These are phyloP conservation scores for Saccharomyces hybrid DNA, from an alignment of 1,139 yeast genomes.

Conservation along the genomic window DNA sequence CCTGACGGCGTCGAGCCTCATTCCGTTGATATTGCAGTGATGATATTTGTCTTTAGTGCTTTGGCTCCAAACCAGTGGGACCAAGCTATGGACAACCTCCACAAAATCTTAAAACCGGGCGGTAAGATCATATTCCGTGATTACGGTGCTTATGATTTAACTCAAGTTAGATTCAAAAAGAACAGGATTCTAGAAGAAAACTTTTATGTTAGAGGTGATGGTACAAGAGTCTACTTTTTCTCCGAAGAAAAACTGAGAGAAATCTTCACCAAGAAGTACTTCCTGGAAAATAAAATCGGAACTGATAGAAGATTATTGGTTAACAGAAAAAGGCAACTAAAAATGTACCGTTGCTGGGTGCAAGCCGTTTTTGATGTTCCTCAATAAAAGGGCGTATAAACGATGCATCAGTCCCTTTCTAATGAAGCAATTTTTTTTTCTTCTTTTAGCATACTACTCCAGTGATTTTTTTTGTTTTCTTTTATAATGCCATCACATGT, in stretches of 20 bases:
- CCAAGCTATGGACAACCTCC: constrained; percentile 63
- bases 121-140: constrained; percentile 87
- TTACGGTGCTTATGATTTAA: constrained; percentile 91
- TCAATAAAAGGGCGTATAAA: constrained; percentile 5
- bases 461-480: not conserved
- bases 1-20: constrained; percentile 80
- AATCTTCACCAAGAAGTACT: constrained; percentile 59
- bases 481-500: not conserved
- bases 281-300: constrained; percentile 66
- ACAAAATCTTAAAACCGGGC: constrained; percentile 78
- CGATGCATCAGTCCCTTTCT: not conserved
- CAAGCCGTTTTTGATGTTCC: constrained; percentile 73
- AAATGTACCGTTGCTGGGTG: constrained; percentile 96
- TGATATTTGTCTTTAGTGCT: constrained; percentile 92
- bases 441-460: not conserved
- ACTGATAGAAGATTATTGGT: constrained; percentile 87
- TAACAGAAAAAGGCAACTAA: constrained; percentile 81
- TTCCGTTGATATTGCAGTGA: constrained; percentile 82
- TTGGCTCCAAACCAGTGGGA: constrained; percentile 88
- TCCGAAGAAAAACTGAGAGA: constrained; percentile 82
- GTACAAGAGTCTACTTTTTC: constrained; percentile 93
- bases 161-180: constrained; percentile 89
- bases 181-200: constrained; percentile 82
- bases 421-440: not conserved
- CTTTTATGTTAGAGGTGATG: constrained; percentile 95